These are phyloP conservation scores for Haplographium delicatum DNA, from an alignment of 495 filamentous ascomycete species.

Conservation along the genomic window DNA sequence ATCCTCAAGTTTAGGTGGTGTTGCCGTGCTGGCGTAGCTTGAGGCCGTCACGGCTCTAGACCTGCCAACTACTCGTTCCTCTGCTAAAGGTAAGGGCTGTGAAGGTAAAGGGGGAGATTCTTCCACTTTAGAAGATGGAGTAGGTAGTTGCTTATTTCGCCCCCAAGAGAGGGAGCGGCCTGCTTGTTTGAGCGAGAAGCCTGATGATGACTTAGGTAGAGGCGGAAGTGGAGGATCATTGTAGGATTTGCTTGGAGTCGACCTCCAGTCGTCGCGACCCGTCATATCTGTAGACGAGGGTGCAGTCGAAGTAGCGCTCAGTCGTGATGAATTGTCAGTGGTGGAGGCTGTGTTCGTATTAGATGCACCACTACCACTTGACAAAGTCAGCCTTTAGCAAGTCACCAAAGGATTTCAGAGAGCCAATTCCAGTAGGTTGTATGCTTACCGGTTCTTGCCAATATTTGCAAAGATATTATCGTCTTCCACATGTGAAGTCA, in stretches of 20 bases:
- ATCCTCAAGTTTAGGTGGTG: slow-evolving; percentile 62
- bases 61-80: slow-evolving; percentile 10
- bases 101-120: slow-evolving; percentile 21
- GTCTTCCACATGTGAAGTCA: slow-evolving; percentile 33
- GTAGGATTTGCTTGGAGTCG: slow-evolving; percentile 43
- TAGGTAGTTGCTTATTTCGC: slow-evolving; percentile 41
- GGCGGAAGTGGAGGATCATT: slow-evolving; percentile 55
- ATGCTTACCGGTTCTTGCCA: slow-evolving; percentile 48
- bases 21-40: slow-evolving; percentile 58
- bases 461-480: slow-evolving; percentile 54
- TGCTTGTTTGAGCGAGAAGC: slow-evolving; percentile 56
- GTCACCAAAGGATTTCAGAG: slow-evolving; percentile 5
- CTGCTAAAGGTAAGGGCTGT: slow-evolving; percentile 8
- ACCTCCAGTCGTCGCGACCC: slow-evolving; percentile 48
- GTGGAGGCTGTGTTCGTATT: slow-evolving; percentile 58
- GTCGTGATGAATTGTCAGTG: slow-evolving; percentile 60
- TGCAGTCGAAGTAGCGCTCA: slow-evolving; percentile 68
- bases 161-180: slow-evolving; percentile 74
- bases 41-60: slow-evolving; percentile 49
- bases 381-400: slow-evolving; percentile 30
- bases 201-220: slow-evolving; percentile 44
- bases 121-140: slow-evolving; percentile 35
- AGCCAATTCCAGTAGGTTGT: not conserved
- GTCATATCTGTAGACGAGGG: slow-evolving; percentile 65
- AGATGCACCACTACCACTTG: slow-evolving; percentile 58